Conservation (phyloP, 1,139 yeast species). For the Arxiozyma bovina region DNA sequence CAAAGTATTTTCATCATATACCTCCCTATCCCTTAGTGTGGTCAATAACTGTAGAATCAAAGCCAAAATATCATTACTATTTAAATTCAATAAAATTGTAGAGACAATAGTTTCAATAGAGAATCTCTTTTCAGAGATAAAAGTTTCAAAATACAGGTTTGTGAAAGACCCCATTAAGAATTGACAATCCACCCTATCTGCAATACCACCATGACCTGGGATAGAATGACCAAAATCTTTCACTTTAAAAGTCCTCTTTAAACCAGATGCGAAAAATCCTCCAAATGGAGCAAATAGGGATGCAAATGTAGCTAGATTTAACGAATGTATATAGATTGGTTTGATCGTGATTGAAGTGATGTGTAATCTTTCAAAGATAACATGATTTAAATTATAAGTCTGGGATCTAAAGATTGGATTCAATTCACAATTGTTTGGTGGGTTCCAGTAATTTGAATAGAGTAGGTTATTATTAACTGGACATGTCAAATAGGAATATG, state of each 20-base stretch:
- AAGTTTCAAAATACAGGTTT: conserved; percentile 85
- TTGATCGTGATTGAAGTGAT: conserved; percentile 53
- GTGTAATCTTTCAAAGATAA: conserved; percentile 43
- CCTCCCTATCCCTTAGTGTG: conserved; percentile 29
- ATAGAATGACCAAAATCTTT: conserved; percentile 89
- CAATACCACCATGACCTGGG: conserved; percentile 97
- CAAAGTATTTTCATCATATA: neutral
- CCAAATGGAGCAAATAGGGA: conserved; percentile 98
- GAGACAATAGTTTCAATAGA: conserved; percentile 69
- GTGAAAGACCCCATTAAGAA: conserved; percentile 95
- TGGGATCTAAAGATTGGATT: conserved; percentile 84
- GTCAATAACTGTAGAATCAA: conserved; percentile 54
- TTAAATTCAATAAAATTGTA: conserved; percentile 62
- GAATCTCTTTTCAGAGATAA: conserved; percentile 65
- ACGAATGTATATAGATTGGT: conserved; percentile 85
- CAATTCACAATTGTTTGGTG: conserved; percentile 59
- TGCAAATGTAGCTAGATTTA: conserved; percentile 85
- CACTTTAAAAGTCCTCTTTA: conserved; percentile 93
- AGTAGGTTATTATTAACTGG: conserved; percentile 55
- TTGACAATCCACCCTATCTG: conserved; percentile 97
- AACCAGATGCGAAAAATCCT: conserved; percentile 94
- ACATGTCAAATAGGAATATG: conserved; percentile 72
- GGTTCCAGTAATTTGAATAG: conserved; percentile 48
- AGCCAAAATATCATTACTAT: conserved; percentile 55
- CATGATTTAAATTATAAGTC: conserved; percentile 64